Percentiles rank a stretch among this genome's conserved stretches.
These are phyloP conservation scores for Spathaspora arborariae DNA, from an alignment of 805 yeast species.

Conservation along the genomic window DNA sequence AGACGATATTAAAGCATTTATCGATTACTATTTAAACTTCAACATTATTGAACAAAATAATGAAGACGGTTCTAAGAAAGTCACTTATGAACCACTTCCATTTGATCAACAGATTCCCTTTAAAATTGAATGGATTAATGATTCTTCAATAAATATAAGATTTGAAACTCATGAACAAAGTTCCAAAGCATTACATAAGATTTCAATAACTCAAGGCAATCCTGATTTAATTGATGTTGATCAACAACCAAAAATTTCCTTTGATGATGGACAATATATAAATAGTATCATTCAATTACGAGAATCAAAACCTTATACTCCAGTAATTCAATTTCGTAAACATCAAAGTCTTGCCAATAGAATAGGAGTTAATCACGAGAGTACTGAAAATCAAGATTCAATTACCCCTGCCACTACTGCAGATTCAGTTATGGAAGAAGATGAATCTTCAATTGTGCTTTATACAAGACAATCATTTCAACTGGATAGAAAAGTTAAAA, in stretches of 20 bases:
- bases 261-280: slow-evolving; percentile 15
- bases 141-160: slow-evolving; percentile 51
- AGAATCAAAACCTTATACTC: slow-evolving; percentile 38
- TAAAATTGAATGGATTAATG: slow-evolving; percentile 65
- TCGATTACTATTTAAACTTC: slow-evolving; percentile 45
- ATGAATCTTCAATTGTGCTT: slow-evolving; percentile 33
- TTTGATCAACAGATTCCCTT: slow-evolving; percentile 32
- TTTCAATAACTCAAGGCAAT: slow-evolving; percentile 23
- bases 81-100: slow-evolving; percentile 21
- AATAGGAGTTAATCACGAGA: slow-evolving; percentile 17
- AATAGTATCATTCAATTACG: slow-evolving; percentile 32
- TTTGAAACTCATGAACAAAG: slow-evolving; percentile 45
- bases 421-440: slow-evolving; percentile 31
- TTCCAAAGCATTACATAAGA: slow-evolving; percentile 28
- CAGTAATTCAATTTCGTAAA: slow-evolving; percentile 30
- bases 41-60: slow-evolving; percentile 11
- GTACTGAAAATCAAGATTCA: slow-evolving; percentile 1
- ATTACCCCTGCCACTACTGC: neutral
- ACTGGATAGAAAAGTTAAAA: slow-evolving; percentile 53
- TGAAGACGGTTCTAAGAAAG: slow-evolving; percentile 10
- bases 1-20: slow-evolving; percentile 51
- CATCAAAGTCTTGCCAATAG: slow-evolving; percentile 27
- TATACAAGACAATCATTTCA: slow-evolving; percentile 47
- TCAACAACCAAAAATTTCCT: slow-evolving; percentile 8
- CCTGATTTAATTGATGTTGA: slow-evolving; percentile 8